phyloP scores from a whole-genome alignment of 2,329 filamentous ascomycete genomes.

The Talaromyces sp. region DNA sequence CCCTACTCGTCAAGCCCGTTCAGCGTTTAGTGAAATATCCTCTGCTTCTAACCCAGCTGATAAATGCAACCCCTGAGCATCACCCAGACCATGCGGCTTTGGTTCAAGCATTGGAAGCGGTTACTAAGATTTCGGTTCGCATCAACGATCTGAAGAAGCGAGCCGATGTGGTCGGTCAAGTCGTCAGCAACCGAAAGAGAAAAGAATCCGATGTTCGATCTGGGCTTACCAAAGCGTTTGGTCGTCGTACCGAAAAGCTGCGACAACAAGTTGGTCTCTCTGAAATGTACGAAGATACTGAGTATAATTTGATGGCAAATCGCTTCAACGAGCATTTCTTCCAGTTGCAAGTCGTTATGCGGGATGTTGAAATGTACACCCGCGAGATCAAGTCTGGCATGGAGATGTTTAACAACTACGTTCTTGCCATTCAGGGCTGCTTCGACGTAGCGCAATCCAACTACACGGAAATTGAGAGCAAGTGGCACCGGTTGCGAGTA shows the following conservation, averaged over 20 bases:
- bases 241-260: constrained; percentile 80
- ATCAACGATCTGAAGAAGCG: constrained; percentile 97
- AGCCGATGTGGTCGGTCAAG: constrained; percentile 84
- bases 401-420: constrained; percentile 71
- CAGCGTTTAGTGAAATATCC: constrained; percentile 93
- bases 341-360: constrained; percentile 82
- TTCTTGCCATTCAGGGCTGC: constrained; percentile 75
- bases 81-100: constrained; percentile 77
- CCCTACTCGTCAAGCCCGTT: constrained; percentile 93
- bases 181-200: constrained; percentile 73
- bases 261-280: constrained; percentile 63
- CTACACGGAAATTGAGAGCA: constrained; percentile 82
- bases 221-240: constrained; percentile 84
- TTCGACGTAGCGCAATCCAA: constrained; percentile 65
- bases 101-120: constrained; percentile 66
- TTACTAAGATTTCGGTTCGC: constrained; percentile 55
- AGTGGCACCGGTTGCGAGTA: constrained; percentile 87
- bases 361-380: constrained; percentile 90
- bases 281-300: constrained; percentile 69
- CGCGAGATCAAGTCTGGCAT: constrained; percentile 76
- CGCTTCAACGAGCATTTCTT: constrained; percentile 90
- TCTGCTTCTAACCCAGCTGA: constrained; percentile 71
- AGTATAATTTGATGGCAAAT: constrained; percentile 75
- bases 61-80: constrained; percentile 71
- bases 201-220: constrained; percentile 83